Conservation (phyloP, 352 stramenopile species). For the Phytophthora crassamura region DNA sequence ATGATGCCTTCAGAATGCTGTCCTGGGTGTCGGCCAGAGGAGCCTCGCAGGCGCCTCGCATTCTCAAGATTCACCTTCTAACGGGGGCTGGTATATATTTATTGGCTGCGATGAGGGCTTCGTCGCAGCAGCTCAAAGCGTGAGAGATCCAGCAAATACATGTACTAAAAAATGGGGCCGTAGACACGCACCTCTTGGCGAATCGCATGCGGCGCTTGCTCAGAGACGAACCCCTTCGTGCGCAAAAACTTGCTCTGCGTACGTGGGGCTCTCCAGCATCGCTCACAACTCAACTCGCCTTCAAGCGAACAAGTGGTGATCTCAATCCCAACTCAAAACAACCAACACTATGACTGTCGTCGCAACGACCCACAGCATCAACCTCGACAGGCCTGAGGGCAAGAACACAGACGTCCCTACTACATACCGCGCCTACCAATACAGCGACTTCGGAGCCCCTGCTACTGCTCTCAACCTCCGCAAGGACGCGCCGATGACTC, state of each 20-base stretch:
- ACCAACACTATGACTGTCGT: slow-evolving; percentile 14
- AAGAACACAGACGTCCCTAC: background rate
- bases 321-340: background rate
- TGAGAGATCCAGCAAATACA: no score
- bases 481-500: slow-evolving; percentile 15
- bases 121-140: no score
- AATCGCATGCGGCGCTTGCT: slow-evolving; percentile 8
- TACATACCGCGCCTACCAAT: slow-evolving; percentile 35
- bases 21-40: no score
- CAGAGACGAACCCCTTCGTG: slow-evolving; percentile 4
- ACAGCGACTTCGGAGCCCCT: slow-evolving; percentile 28
- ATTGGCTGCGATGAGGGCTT: no score
- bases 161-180: slow-evolving; percentile 8
- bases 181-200: slow-evolving; percentile 15
- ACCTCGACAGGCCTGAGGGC: background rate
- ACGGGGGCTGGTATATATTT: no score
- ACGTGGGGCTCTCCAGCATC: background rate
- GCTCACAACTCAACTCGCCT: slow-evolving; percentile 6
- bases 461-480: slow-evolving; percentile 24
- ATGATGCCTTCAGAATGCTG: no score
- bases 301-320: background rate
- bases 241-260: background rate
- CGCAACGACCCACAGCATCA: background rate
- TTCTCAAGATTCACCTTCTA: background rate
- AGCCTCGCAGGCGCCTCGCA: no score